Evolutionary conservation across 2,329 filamentous ascomycete genomes (phyloP).

Genomic region (Pleurostoma richardsiae): DNA sequence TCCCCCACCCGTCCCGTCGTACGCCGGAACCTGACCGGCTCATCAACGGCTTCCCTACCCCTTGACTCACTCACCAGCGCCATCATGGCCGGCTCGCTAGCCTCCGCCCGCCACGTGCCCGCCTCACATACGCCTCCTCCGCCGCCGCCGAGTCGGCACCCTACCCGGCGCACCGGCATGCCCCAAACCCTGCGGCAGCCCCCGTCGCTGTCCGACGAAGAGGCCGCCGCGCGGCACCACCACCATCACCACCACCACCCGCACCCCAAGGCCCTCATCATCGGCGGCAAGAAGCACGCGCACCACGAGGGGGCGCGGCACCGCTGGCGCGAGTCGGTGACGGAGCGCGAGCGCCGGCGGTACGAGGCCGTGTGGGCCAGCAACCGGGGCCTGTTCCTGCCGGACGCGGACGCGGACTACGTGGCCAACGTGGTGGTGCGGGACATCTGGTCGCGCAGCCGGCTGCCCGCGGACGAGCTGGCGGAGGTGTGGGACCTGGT

Average conservation of each 20-base stretch:
- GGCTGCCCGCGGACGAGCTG: slow-evolving; percentile 63
- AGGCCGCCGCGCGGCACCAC: slow-evolving; percentile 40
- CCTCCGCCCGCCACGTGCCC: slow-evolving; percentile 51
- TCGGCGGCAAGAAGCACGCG: slow-evolving; percentile 58
- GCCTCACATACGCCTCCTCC: slow-evolving; percentile 29
- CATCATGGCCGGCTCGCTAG: slow-evolving; percentile 70
- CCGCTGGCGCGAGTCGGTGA: slow-evolving; percentile 73
- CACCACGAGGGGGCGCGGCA: slow-evolving; percentile 73
- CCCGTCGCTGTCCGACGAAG: slow-evolving; percentile 44
- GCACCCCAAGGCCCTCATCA: slow-evolving; percentile 38
- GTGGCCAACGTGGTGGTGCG: slow-evolving; percentile 65
- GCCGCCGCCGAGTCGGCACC: slow-evolving; percentile 27
- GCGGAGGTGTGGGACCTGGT: slow-evolving; percentile 76
- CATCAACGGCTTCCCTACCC: slow-evolving; percentile 35
- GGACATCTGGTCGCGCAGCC: slow-evolving; percentile 70
- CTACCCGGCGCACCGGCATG: slow-evolving; percentile 47
- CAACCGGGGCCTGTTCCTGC: slow-evolving; percentile 59
- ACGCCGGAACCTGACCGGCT: slow-evolving; percentile 12
- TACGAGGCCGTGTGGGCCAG: slow-evolving; percentile 85
- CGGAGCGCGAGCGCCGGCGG: slow-evolving; percentile 66
- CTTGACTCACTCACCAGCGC: slow-evolving; percentile 66
- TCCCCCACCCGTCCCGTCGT: not conserved
- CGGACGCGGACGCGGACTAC: slow-evolving; percentile 29
- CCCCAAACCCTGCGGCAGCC: slow-evolving; percentile 62
- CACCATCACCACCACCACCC: slow-evolving; percentile 25